Conservation (phyloP, 208 protist genomes). For the Trypanosomatidae sp. region DNA sequence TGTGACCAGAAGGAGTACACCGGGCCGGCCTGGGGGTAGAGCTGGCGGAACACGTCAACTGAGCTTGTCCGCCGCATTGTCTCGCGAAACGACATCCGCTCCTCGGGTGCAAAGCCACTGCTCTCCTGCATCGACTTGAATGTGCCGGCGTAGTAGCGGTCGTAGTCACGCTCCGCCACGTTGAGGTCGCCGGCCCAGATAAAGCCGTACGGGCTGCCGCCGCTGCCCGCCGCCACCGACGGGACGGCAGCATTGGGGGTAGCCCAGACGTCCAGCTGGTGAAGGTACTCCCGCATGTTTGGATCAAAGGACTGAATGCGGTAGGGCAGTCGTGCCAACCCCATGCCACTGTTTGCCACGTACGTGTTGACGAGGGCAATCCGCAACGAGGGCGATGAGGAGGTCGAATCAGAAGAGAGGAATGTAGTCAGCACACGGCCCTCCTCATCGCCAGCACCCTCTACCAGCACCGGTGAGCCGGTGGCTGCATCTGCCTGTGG, state of each 20-base stretch:
- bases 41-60: slow-evolving; percentile 83
- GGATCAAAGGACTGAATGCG: slow-evolving; percentile 82
- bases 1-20: slow-evolving; percentile 92
- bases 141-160: slow-evolving; percentile 84
- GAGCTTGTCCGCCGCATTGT: slow-evolving; percentile 49
- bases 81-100: slow-evolving; percentile 78
- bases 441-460: slow-evolving; percentile 64
- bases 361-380: slow-evolving; percentile 92
- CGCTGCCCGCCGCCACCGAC: slow-evolving; percentile 1
- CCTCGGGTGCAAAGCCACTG: slow-evolving; percentile 92
- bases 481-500: background rate
- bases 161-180: slow-evolving; percentile 93
- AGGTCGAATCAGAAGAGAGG: slow-evolving; percentile 20
- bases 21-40: slow-evolving; percentile 78
- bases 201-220: slow-evolving; percentile 35
- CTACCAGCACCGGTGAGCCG: background rate
- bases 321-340: slow-evolving; percentile 85
- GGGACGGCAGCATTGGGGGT: background rate
- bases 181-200: slow-evolving; percentile 95
- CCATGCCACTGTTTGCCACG: slow-evolving; percentile 93
- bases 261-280: slow-evolving; percentile 34
- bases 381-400: slow-evolving; percentile 2
- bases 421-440: slow-evolving; percentile 90
- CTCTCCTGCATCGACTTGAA: slow-evolving; percentile 92
- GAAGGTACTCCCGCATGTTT: slow-evolving; percentile 61